A percentile compares a stretch with the other conserved stretches of the same genome.
These are phyloP conservation scores for Phytopythium montanum DNA, from an alignment of 352 stramenopile genomes.

Conservation along the genomic window DNA sequence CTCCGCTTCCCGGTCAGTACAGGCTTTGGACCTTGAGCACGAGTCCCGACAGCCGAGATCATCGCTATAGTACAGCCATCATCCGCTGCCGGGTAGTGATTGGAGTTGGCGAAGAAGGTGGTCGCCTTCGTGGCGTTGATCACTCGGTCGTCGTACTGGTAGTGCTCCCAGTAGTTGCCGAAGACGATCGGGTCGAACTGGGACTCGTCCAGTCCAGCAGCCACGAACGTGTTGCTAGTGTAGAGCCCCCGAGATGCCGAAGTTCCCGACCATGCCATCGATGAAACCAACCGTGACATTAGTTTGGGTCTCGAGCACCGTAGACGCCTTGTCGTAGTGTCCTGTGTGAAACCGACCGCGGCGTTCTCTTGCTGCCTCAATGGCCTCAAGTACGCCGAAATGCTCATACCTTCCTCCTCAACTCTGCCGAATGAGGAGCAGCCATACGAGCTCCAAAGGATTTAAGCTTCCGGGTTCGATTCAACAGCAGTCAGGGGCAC, in stretches of 20 bases:
- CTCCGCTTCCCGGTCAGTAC: conserved; percentile 24
- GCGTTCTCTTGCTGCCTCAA: too few relatives aligned
- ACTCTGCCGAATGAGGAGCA: too few relatives aligned
- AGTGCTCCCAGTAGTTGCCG: conserved; percentile 51
- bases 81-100: conserved; percentile 25
- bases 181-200: conserved; percentile 18
- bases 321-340: too few relatives aligned
- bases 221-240: conserved; percentile 36
- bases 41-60: conserved; percentile 39
- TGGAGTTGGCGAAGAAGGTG: conserved; percentile 21
- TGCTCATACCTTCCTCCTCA: too few relatives aligned
- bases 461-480: not conserved
- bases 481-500: conserved; percentile 21
- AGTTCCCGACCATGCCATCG: conserved; percentile 45
- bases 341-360: too few relatives aligned
- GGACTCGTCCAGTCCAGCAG: conserved; percentile 7
- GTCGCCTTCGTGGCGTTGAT: conserved; percentile 24
- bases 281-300: too few relatives aligned
- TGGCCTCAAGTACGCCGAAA: too few relatives aligned
- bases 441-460: too few relatives aligned
- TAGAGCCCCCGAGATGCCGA: conserved; percentile 42
- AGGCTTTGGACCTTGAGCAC: conserved; percentile 42
- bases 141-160: conserved; percentile 29
- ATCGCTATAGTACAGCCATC: conserved; percentile 22
- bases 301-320: too few relatives aligned